Evolutionary conservation across 306 rosid species (phyloP).

Genomic region (Cucumis hystrix): DNA sequence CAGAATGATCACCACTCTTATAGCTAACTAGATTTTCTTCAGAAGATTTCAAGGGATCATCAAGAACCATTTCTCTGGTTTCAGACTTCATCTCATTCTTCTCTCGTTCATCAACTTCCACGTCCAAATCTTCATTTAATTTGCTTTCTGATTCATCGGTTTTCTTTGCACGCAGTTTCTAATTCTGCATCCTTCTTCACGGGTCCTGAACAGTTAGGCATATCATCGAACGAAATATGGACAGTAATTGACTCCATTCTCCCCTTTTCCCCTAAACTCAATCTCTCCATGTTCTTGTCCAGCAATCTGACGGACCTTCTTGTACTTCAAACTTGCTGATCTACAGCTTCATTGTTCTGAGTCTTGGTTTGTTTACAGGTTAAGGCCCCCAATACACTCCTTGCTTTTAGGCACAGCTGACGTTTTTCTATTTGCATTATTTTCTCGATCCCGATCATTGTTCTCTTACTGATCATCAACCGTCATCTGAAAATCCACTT

Average conservation of each 20-base stretch:
- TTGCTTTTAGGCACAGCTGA: conserved; percentile 30
- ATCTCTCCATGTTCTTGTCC: conserved; percentile 41
- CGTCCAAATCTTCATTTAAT: not conserved
- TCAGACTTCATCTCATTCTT: not conserved
- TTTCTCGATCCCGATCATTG: conserved; percentile 12
- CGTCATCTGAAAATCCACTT: conserved; percentile 14
- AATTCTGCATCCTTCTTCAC: not conserved
- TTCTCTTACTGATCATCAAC: conserved; percentile 8
- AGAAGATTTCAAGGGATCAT: not conserved
- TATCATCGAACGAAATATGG: conserved; percentile 28
- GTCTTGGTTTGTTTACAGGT: conserved; percentile 16
- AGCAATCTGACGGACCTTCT: conserved; percentile 57
- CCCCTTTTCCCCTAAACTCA: conserved; percentile 28
- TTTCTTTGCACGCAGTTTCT: conserved; percentile 15
- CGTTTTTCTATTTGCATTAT: conserved; percentile 20
- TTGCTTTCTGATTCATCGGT: conserved; percentile 15
- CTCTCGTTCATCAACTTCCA: not conserved
- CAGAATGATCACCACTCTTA: not conserved
- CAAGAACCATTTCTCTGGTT: not conserved
- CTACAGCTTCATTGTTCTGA: conserved; percentile 9
- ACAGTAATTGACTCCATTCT: conserved; percentile 9
- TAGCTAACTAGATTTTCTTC: not conserved
- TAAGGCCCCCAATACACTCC: conserved; percentile 20
- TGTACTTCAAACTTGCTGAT: conserved; percentile 34
- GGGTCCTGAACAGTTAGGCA: conserved; percentile 1